Base-by-base conservation (phyloP, 441 rosid genomes). In the Gossypium lobatum region DNA sequence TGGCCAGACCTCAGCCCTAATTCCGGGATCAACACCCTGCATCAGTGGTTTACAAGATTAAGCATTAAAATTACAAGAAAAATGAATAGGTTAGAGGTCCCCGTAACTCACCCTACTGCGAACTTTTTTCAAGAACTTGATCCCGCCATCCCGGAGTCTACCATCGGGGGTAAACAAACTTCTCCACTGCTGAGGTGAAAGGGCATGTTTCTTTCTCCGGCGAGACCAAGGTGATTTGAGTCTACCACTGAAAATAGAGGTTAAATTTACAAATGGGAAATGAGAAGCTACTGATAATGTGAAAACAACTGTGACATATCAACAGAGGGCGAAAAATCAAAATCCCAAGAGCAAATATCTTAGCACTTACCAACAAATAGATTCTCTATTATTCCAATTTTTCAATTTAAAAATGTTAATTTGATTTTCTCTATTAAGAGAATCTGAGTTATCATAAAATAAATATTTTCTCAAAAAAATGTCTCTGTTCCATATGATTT, bases 211-310 rank as follows among this genome's bases (percentile, higher is more conserved):
- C 75, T 91, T 90, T 87, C 89, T 91, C 73, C 87, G 87, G 63
- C 86, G 88, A 74, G 96, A 95, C 98, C 96, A 95, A 26, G 99
- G 99, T 26, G 99, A 95, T 63, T 89, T 95, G 63, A 89, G 83
- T 65, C 88, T 87, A 72, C 85, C 82, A 75, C 92, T 88, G 80
- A 65, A 74, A 65, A 74, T 64, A 34, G 70, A 58, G 63, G 39
- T 54, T 25, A 61, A 11, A 53, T 61, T 3, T 14, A 58, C 50
- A 37, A 54, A 37, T 17, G 20, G 14, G 42, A 71, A 17, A 26
- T 28, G 61, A 52, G 64, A 70, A 57, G 18, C 16, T 10, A 60
- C 10, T 3, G 23, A 63, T 59, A 57, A 61, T 55, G 3, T 3
- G 11, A 54, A 4, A 64, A 1, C 1, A 21, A 39, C 0, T 11